Conservation (phyloP, 345 rosid genomes). For the Eucalyptus globulus region DNA sequence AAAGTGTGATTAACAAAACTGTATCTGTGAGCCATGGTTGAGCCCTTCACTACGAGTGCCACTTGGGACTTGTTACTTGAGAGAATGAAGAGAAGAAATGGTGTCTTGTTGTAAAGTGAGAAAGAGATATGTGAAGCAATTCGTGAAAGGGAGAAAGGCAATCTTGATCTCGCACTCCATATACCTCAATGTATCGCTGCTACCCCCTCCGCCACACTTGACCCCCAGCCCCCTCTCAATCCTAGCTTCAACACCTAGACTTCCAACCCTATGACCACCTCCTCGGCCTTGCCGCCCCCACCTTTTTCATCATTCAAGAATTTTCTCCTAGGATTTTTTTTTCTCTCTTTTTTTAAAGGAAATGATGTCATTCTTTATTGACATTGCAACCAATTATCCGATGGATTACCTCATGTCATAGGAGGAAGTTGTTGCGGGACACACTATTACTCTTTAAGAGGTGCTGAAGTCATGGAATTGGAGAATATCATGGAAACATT, state of each 20-base stretch:
- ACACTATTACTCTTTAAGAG: not conserved
- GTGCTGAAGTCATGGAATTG: not conserved
- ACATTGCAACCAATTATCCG: not conserved
- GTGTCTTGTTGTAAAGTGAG: not conserved
- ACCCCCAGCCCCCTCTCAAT: not conserved
- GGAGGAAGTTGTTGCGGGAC: not conserved
- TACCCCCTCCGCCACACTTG: not conserved
- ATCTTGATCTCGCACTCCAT: not conserved
- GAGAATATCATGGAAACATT: not conserved
- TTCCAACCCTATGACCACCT: not conserved
- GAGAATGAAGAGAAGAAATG: too few relatives aligned
- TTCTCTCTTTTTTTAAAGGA: rapidly evolving
- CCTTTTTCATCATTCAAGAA: not conserved
- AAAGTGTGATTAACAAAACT: not conserved
- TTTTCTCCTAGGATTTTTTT: not conserved
- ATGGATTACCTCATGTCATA: not conserved
- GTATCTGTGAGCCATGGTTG: not conserved
- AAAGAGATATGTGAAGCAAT: not conserved
- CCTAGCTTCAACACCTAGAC: not conserved
- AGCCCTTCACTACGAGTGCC: not conserved
- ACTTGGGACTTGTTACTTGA: not conserved
- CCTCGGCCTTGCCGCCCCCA: not conserved
- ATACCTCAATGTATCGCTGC: not conserved
- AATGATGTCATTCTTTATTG: not conserved
- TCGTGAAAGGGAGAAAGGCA: not conserved